Percentiles rank a stretch among this genome's conserved stretches.
Conservation (phyloP, 2,329 filamentous ascomycete genomes). For the Pseudonectria foliicola region DNA sequence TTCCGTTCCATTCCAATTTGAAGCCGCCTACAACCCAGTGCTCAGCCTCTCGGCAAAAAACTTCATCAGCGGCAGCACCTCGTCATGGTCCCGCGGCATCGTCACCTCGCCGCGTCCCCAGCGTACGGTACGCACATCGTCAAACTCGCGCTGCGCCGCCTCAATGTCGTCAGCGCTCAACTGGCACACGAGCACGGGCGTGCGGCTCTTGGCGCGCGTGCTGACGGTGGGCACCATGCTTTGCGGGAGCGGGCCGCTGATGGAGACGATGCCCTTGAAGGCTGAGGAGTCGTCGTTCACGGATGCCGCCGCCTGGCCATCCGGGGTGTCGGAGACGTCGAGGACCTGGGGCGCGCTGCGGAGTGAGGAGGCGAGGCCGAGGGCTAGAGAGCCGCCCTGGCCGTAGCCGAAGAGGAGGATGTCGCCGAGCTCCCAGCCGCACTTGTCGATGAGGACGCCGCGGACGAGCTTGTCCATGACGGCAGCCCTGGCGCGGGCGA, state of each 20-base stretch:
- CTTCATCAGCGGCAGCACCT: conserved; percentile 86
- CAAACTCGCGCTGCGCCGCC: conserved; percentile 59
- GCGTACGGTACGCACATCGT: conserved; percentile 57
- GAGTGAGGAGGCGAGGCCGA: conserved; percentile 46
- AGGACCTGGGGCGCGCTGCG: conserved; percentile 27
- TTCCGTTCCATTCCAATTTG: too few relatives aligned
- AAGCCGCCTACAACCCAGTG: conserved; percentile 14
- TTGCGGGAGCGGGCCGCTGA: conserved; percentile 53
- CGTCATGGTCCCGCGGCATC: conserved; percentile 78
- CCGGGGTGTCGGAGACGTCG: conserved; percentile 24
- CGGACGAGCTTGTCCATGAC: conserved; percentile 46
- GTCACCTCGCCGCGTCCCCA: conserved; percentile 66
- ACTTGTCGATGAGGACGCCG: conserved; percentile 44
- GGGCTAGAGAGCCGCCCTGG: conserved; percentile 57
- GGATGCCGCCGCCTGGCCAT: too few relatives aligned
- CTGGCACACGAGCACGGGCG: conserved; percentile 54
- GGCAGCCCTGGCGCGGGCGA: conserved; percentile 38
- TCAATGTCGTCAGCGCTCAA: conserved; percentile 57
- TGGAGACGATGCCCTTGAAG: conserved; percentile 53
- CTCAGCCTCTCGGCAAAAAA: conserved; percentile 63
- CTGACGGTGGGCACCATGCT: conserved; percentile 43
- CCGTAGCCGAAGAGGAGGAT: conserved; percentile 61
- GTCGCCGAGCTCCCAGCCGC: conserved; percentile 53
- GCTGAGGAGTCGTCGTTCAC: conserved; percentile 6
- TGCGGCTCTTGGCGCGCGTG: conserved; percentile 47